Evolutionary conservation across 495 filamentous ascomycete species (phyloP).

Genomic region (Aspergillus hancockii): DNA sequence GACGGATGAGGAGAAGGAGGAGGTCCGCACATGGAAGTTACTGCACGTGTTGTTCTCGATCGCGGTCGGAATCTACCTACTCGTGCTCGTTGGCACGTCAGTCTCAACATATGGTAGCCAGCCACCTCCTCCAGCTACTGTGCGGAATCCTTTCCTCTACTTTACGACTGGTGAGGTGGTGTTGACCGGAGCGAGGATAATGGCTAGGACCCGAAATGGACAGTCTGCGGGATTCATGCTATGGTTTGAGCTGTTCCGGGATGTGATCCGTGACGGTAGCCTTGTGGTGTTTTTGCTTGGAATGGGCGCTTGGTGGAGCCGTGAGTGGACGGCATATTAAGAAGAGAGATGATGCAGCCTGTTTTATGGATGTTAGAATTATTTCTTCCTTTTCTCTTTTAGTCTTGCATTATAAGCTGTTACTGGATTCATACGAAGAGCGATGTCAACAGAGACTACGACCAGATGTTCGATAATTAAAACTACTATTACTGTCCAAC

Average conservation of each 20-base stretch:
- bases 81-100: constrained; percentile 38
- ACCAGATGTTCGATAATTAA: neutral
- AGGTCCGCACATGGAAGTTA: constrained; percentile 67
- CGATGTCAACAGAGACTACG: neutral
- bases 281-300: constrained; percentile 82
- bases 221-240: constrained; percentile 47
- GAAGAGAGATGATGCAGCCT: neutral
- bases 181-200: constrained; percentile 65
- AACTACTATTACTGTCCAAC: neutral
- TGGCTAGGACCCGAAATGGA: constrained; percentile 51
- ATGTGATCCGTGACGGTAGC: constrained; percentile 66
- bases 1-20: constrained; percentile 45
- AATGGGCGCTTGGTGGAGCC: constrained; percentile 63
- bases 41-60: constrained; percentile 76
- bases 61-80: constrained; percentile 68
- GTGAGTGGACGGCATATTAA: constrained; percentile 31
- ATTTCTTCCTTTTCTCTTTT: constrained; percentile 2
- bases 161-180: constrained; percentile 82
- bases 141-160: constrained; percentile 66
- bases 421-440: neutral
- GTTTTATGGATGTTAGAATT: neutral
- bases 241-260: constrained; percentile 58
- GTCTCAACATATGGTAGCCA: constrained; percentile 44
- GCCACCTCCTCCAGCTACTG: constrained; percentile 65
- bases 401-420: constrained; percentile 1